Evolutionary conservation across 306 rosid genomes (phyloP), one percentile per base, ranked within the genome.

Genomic region (Benincasa hispida): DNA sequence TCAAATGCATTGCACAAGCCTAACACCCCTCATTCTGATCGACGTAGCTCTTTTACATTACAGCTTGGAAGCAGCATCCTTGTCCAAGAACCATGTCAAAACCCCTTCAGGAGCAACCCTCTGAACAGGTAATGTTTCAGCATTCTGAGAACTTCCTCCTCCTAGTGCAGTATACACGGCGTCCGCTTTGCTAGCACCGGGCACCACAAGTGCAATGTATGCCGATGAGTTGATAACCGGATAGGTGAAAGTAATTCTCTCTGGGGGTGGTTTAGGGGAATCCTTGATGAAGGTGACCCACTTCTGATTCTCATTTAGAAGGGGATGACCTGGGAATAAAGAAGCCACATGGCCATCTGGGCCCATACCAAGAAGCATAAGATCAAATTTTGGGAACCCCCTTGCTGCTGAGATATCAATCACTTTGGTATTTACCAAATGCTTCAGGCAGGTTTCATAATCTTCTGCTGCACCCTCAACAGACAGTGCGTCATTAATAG

Each of bases 341-440:
- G 99, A 94, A 80, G 99, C 99, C 51, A 92, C 86, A 24, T 94
- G 99, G 37, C 99, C 97, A 77, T 94, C 99, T 56, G 99, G 99
- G 48, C 99, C 99, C 99, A 94, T 94, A 19, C 99, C 99, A 28
- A 94, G 83, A 74, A 94, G 96, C 89, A 85, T 86, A 81, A 94
- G 91, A 81, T 94, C 99, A 51, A 92, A 90, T 83, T 94, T 94
- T 37, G 99, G 99, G 78, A 92, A 90, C 30, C 93, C 95, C 8
- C 76, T 85, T 47, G 59, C 75, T 42, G 85, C 79, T 75, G 97
- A 91, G 58, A 77, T 32, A 34, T 79, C 80, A 28, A 94, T 67
- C 59, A 92, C 87, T 34, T 81, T 78, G 68, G 11, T 80, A 53
- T 80, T 81, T 34, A 87, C 93, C 88, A 94, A 82, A 22, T 83